A percentile compares a stretch with the other conserved stretches of the same genome.
Evolutionary conservation across 345 rosid species (phyloP).

Genomic region (Gossypium bickii): DNA sequence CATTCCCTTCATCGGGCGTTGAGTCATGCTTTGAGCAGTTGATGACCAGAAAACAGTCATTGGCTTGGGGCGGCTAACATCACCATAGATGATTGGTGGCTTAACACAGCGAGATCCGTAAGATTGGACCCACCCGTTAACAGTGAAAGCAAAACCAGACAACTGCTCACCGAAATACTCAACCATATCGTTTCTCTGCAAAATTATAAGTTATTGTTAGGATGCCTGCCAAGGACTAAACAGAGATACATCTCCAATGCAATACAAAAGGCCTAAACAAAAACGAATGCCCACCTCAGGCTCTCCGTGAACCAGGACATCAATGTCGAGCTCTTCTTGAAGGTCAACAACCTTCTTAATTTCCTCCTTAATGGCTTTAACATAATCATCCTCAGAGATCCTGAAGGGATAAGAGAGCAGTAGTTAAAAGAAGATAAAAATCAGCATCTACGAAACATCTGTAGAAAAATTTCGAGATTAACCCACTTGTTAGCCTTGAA

Average conservation of each 20-base stretch:
- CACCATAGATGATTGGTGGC: slow-evolving; percentile 98
- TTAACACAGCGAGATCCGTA: slow-evolving; percentile 97
- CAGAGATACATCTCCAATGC: slow-evolving; percentile 1
- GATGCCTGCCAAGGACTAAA: not conserved
- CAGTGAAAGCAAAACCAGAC: slow-evolving; percentile 93
- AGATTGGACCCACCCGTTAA: slow-evolving; percentile 97
- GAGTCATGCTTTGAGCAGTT: slow-evolving; percentile 86
- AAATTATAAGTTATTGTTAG: not conserved
- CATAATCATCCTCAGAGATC: slow-evolving; percentile 83
- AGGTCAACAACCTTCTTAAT: slow-evolving; percentile 84
- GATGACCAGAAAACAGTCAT: slow-evolving; percentile 99
- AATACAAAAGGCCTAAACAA: slow-evolving; percentile 4
- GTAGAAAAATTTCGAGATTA: not conserved
- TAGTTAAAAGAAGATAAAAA: slow-evolving; percentile 7
- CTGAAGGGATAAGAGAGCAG: slow-evolving; percentile 30
- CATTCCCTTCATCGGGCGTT: slow-evolving; percentile 99
- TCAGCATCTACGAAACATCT: not conserved
- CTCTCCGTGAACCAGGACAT: slow-evolving; percentile 97
- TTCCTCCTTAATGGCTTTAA: slow-evolving; percentile 86
- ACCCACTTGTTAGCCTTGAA: slow-evolving; percentile 94
- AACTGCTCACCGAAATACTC: slow-evolving; percentile 97
- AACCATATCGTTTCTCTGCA: slow-evolving; percentile 97
- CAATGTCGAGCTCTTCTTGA: slow-evolving; percentile 91
- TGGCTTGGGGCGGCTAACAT: slow-evolving; percentile 96
- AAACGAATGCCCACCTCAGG: slow-evolving; percentile 62